Evolutionary conservation across 768 basidiomycete genomes (phyloP).

Genomic region (Kondoa subrosea): DNA sequence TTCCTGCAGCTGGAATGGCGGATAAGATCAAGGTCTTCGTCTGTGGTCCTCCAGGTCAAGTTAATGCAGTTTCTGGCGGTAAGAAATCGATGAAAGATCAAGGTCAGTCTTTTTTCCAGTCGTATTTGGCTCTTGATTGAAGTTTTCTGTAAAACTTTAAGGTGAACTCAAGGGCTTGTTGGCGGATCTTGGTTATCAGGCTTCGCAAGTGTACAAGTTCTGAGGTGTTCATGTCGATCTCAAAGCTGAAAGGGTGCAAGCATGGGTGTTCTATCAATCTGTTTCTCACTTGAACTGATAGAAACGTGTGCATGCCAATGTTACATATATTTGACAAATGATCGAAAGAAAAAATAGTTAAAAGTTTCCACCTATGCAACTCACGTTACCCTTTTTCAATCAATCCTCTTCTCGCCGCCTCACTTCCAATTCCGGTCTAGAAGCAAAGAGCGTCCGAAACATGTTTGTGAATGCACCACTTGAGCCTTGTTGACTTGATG

Average conservation of each 20-base stretch:
- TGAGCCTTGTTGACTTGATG: neutral
- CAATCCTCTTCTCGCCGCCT: neutral
- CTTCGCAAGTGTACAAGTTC: constrained; percentile 3
- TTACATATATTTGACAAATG: neutral
- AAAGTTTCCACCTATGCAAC: neutral
- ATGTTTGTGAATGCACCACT: neutral
- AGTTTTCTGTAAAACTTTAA: constrained; percentile 21
- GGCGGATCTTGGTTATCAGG: constrained; percentile 54
- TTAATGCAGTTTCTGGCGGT: constrained; percentile 70
- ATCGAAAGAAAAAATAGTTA: neutral
- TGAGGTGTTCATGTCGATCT: no score
- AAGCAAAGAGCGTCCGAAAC: neutral
- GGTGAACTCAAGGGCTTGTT: constrained; percentile 34
- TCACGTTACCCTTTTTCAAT: neutral
- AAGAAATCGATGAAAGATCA: constrained; percentile 52
- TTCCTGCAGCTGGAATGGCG: constrained; percentile 41
- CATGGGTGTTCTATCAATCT: no score
- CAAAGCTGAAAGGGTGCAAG: no score
- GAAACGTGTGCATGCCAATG: neutral
- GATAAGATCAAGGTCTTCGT: constrained; percentile 53
- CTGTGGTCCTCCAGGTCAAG: constrained; percentile 63
- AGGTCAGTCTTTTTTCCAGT: neutral
- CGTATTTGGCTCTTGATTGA: constrained; percentile 2
- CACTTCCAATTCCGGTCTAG: neutral
- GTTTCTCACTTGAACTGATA: no score